Percentiles rank a stretch among this genome's conserved stretches.
Evolutionary conservation across 306 rosid genomes (phyloP).

Genomic region (Trifolium repens): DNA sequence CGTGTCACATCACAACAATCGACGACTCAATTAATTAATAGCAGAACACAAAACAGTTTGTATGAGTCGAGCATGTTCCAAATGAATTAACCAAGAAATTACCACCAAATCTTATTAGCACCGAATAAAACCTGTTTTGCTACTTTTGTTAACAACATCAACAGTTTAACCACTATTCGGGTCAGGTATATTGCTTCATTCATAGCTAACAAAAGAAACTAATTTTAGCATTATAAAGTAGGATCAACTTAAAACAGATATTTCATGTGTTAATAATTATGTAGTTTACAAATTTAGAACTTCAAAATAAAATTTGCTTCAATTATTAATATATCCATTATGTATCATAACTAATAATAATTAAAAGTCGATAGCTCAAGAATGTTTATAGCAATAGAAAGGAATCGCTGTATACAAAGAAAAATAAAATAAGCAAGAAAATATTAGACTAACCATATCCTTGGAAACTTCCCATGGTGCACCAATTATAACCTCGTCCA

Average conservation of each 20-base stretch:
- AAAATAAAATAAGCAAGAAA: constrained; percentile 14
- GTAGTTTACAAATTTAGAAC: not conserved
- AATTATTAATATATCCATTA: constrained; percentile 15
- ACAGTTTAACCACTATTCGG: constrained; percentile 10
- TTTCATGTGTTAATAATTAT: not conserved
- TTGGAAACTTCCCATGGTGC: constrained; percentile 94
- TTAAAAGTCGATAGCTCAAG: not conserved
- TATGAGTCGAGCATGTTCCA: constrained; percentile 4
- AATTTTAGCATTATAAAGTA: not conserved
- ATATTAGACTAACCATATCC: constrained; percentile 72
- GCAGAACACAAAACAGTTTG: constrained; percentile 20
- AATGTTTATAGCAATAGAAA: constrained; percentile 32
- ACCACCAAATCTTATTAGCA: not conserved
- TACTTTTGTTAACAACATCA: not conserved
- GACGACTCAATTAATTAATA: not conserved
- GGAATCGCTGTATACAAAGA: not conserved
- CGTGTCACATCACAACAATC: constrained; percentile 33
- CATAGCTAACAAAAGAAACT: not conserved
- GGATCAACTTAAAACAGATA: constrained; percentile 11
- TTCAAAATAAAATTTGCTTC: constrained; percentile 2
- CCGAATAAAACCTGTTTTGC: not conserved
- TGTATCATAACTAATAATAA: constrained; percentile 5
- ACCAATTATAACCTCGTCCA: constrained; percentile 97
- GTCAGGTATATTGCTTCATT: not conserved
- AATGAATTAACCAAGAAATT: not conserved